Base-by-base conservation (phyloP, 257 asterid species). In the Nicotiana obtusifolia region DNA sequence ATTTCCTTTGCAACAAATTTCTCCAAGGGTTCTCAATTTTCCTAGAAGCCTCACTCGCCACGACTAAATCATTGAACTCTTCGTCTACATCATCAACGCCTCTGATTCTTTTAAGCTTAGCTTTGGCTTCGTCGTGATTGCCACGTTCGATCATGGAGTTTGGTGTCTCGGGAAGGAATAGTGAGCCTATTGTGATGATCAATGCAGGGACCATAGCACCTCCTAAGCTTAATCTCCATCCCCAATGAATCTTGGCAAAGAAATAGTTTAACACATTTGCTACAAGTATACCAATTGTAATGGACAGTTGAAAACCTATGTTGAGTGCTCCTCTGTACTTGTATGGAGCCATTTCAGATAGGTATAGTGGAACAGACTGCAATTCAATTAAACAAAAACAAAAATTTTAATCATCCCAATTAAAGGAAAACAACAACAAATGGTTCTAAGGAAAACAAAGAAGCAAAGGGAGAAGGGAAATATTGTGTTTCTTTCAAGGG, bases 181-280 rank as follows among this genome's bases (percentile, higher is more conserved):
- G 14, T 0, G 98, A 94, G 1, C 98, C 98, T 33, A 90, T 1
- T 4, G 92, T 77, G 81, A 94, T 92, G 84, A 92, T 89, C 5
- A 92, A 84, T 13, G 95, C 98, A 0, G 98, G 98, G 49, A 94
- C 95, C 88, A 89, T 86, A 0, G 98, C 98, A 26, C 98, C 98
- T 16, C 98, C 97, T 66, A 94, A 79, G 49, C 98, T 93, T 75
- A 92, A 31, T 53, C 97, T 80, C 98, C 98, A 94, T 4, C 98
- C 98, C 92, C 89, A 87, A 33, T 78, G 76, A 82, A 94, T 95
- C 53, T 89, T 92, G 4, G 91, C 86, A 10, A 88, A 86, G 26
- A 87, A 88, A 80, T 88, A 92, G 88, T 92, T 92, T 7, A 92
- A 54, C 0, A 92, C 77, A 24, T 85, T 91, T 47, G 97, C 97